Evolutionary conservation across 768 basidiomycete genomes (phyloP).

Genomic region (Boletus huronensis): DNA sequence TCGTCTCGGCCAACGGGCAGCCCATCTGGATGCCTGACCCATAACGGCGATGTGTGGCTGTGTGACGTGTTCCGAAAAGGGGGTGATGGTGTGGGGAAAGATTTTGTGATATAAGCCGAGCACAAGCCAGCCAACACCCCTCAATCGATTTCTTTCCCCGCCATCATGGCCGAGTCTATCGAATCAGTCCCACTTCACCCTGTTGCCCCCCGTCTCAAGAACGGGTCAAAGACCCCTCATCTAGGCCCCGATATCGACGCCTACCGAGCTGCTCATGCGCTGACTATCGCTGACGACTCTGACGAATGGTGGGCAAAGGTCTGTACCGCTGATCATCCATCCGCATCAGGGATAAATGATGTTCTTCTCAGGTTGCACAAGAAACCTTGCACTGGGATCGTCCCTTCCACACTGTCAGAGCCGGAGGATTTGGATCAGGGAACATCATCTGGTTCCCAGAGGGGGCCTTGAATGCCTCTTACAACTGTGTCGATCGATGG

Average conservation of each 20-base stretch:
- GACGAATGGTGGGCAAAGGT: conserved; percentile 92
- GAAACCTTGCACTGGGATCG: conserved; percentile 84
- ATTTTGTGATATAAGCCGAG: conserved; percentile 19
- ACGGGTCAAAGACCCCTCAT: conserved; percentile 66
- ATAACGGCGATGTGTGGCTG: conserved; percentile 10
- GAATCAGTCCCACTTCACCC: conserved; percentile 52
- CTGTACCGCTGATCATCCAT: neutral
- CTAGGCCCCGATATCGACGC: conserved; percentile 76
- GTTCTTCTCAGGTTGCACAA: conserved; percentile 51
- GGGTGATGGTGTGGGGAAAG: conserved; percentile 1
- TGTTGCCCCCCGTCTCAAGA: conserved; percentile 68
- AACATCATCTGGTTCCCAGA: conserved; percentile 97
- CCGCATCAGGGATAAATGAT: neutral
- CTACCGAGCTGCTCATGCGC: conserved; percentile 61
- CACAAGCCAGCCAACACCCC: neutral
- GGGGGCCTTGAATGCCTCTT: conserved; percentile 86
- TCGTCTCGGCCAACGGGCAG: neutral
- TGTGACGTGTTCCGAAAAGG: conserved; percentile 17
- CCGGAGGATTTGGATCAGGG: conserved; percentile 79
- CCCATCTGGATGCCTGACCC: neutral
- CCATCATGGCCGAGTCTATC: conserved; percentile 40
- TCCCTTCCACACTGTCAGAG: conserved; percentile 82
- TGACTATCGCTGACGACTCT: conserved; percentile 70
- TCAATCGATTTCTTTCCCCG: conserved; percentile 7
- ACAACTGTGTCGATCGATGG: conserved; percentile 98